phyloP scores from a whole-genome alignment of 805 yeast genomes.

The Starmerella kuoi region DNA sequence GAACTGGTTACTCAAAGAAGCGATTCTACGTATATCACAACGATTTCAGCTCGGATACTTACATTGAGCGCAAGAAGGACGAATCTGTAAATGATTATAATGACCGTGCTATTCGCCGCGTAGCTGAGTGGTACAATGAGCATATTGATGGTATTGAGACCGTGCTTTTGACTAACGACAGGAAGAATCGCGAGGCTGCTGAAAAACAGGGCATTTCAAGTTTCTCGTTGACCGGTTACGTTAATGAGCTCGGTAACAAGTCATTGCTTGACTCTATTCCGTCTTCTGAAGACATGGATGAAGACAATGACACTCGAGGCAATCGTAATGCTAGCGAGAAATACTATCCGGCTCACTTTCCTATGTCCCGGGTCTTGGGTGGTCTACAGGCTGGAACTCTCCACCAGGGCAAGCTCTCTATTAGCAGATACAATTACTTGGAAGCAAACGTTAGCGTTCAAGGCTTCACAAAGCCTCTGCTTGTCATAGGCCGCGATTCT shows the following conservation, averaged over 20 bases:
- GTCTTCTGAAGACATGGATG: constrained; percentile 53
- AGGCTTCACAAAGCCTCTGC: constrained; percentile 66
- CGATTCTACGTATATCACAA: constrained; percentile 86
- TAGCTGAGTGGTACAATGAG: constrained; percentile 55
- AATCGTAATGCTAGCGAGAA: constrained; percentile 34
- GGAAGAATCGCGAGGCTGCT: constrained; percentile 50
- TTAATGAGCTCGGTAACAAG: constrained; percentile 49
- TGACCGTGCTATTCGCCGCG: constrained; percentile 75
- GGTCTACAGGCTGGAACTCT: constrained; percentile 80
- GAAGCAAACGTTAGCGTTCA: constrained; percentile 72
- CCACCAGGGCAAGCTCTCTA: constrained; percentile 70
- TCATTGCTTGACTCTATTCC: constrained; percentile 47
- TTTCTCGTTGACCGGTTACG: constrained; percentile 52
- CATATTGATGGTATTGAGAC: constrained; percentile 41
- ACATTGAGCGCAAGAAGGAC: constrained; percentile 43
- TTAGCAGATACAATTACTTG: constrained; percentile 74
- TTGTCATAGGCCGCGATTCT: constrained; percentile 70
- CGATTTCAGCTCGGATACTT: constrained; percentile 70
- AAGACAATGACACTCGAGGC: constrained; percentile 14
- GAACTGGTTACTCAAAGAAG: constrained; percentile 41
- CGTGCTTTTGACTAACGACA: constrained; percentile 59
- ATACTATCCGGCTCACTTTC: constrained; percentile 63
- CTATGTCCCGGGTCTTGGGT: constrained; percentile 74
- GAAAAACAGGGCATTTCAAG: constrained; percentile 41
- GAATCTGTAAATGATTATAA: constrained; percentile 82